Evolutionary conservation across 2,329 filamentous ascomycete species (phyloP).

Genomic region (Epicoccum nigrum): DNA sequence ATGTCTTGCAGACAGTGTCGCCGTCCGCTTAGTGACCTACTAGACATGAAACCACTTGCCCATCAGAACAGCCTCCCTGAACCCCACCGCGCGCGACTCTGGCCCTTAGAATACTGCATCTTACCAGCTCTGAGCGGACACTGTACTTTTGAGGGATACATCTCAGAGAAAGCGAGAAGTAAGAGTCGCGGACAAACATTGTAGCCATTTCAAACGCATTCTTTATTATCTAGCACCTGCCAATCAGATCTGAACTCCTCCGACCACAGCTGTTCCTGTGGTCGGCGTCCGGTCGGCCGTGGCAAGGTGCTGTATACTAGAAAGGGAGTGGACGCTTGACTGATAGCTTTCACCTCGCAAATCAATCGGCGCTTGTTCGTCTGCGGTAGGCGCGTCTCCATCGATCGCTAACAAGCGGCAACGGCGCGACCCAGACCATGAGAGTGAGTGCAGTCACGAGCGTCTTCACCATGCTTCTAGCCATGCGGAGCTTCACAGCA

Average conservation of each 20-base stretch:
- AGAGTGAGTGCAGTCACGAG: slow-evolving; percentile 43
- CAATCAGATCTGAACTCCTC: no score
- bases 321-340: background rate
- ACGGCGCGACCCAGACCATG: slow-evolving; percentile 41
- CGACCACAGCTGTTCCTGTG: no score
- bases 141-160: no score
- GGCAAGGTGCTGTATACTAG: no score
- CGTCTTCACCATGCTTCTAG: slow-evolving; percentile 21
- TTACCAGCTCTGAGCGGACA: no score
- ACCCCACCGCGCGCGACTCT: slow-evolving; percentile 36
- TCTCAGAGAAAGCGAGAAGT: no score
- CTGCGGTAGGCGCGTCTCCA: slow-evolving; percentile 21
- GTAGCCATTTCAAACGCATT: no score
- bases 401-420: slow-evolving; percentile 22
- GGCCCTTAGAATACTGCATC: no score
- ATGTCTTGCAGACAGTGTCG: slow-evolving; percentile 12
- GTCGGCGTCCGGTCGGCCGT: no score
- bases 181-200: no score
- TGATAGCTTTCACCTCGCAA: background rate
- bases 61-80: slow-evolving; percentile 25
- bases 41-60: slow-evolving; percentile 31
- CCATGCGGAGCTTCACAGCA: slow-evolving; percentile 17
- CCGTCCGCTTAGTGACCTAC: slow-evolving; percentile 26
- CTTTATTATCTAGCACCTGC: no score
- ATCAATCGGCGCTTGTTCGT: slow-evolving; percentile 14